These are phyloP conservation scores for Brassica carinata DNA, from an alignment of 345 rosid genomes.

Conservation along the genomic window DNA sequence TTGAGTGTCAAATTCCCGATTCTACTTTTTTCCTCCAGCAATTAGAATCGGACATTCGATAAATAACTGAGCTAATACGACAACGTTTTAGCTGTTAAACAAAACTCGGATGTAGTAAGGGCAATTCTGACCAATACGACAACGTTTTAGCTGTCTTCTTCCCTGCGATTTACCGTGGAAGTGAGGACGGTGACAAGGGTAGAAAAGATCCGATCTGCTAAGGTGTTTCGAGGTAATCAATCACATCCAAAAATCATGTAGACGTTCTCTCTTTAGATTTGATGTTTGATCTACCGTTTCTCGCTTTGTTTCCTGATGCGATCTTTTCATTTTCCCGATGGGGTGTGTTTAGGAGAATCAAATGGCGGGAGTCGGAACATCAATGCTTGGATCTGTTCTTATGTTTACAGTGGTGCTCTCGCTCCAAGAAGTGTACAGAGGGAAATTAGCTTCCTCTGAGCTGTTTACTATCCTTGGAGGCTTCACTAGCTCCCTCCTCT, in stretches of 20 bases:
- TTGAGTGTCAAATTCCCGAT: not conserved
- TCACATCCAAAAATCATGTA: not conserved
- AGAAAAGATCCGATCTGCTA: not conserved
- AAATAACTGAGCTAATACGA: not conserved
- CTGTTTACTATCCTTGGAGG: constrained; percentile 80
- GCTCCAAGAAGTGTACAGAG: constrained; percentile 69
- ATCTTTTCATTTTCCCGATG: not conserved
- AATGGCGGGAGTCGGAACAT: constrained; percentile 76
- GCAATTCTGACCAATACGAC: too few relatives aligned
- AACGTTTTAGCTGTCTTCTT: not conserved
- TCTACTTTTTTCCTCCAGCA: too few relatives aligned
- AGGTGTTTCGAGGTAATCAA: constrained; percentile 8
- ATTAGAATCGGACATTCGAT: too few relatives aligned
- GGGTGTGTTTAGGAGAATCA: constrained; percentile 26
- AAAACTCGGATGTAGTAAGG: too few relatives aligned
- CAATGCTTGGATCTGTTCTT: constrained; percentile 69
- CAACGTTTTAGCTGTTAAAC: not conserved
- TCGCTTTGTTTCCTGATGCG: not conserved
- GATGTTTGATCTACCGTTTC: not conserved
- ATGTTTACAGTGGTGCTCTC: constrained; percentile 64
- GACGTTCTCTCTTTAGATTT: not conserved
- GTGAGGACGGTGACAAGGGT: constrained; percentile 9
- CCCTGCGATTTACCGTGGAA: not conserved
- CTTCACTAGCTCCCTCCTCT: constrained; percentile 75
- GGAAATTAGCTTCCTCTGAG: constrained; percentile 73